Evolutionary conservation across 2,329 filamentous ascomycete genomes (phyloP), one percentile per base, ranked within the genome.

Genomic region (Fusarium coffeatum): DNA sequence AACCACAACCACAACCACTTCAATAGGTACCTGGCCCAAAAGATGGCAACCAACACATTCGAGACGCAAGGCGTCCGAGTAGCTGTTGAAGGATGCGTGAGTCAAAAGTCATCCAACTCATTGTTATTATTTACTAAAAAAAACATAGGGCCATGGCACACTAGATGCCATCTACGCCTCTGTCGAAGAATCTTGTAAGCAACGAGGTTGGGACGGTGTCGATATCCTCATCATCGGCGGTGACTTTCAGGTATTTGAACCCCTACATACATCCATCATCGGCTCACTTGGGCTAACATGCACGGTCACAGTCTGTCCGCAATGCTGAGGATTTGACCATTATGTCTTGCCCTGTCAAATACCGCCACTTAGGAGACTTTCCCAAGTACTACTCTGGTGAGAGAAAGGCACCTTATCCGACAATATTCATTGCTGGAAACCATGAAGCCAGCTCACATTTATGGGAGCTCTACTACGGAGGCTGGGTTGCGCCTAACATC

Each of bases 401-500:
- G 20, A 88, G 89, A 58, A 87, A 80, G 45, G 96, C 96, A 1
- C 96, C 96, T 0, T 97, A 94, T 77, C 85, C 97, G 47, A 99
- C 96, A 18, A 84, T 98, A 46, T 98, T 98, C 81, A 90, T 97
- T 53, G 94, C 91, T 45, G 96, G 96, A 4, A 99, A 99, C 77
- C 96, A 99, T 76, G 96, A 99, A 82, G 95, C 96, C 1, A 92
- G 92, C 75, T 94, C 92, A 53, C 90, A 98, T 80, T 84, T 97
- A 8, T 96, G 90, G 84, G 96, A 99, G 81, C 87, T 99, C 1
- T 97, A 93, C 82, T 97, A 98, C 77, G 96, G 96, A 54, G 96
- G 96, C 53, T 99, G 96, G 96, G 96, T 93, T 8, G 95, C 95
- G 10, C 94, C 93, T 11, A 97, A 96, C 72, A 98, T 99, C 69